Evolutionary conservation across 1,139 yeast species (phyloP).

Genomic region (Saccharomyces hybrid): DNA sequence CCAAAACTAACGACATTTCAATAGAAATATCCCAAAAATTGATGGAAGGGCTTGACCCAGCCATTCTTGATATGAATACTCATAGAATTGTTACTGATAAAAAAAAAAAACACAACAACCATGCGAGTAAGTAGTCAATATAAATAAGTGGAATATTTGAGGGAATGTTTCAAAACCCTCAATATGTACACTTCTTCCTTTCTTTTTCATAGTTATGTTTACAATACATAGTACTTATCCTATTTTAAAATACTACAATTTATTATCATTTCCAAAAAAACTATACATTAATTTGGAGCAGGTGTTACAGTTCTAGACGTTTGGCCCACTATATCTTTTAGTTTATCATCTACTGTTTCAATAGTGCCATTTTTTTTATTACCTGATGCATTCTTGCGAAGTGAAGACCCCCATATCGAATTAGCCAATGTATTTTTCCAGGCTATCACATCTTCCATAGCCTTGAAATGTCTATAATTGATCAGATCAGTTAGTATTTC

Average conservation of each 20-base stretch:
- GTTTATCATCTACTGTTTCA: conserved; percentile 15
- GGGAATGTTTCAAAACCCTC: no score
- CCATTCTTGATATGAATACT: no score
- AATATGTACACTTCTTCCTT: no score
- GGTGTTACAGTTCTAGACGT: conserved; percentile 11
- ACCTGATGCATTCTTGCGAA: conserved; percentile 24
- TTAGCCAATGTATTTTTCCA: conserved; percentile 27
- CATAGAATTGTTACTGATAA: no score
- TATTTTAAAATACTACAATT: not conserved
- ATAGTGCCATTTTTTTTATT: conserved; percentile 11
- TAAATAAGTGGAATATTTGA: no score
- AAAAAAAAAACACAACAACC: no score
- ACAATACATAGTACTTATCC: not conserved
- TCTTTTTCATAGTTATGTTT: no score
- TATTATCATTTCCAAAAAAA: not conserved
- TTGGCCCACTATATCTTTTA: conserved; percentile 14
- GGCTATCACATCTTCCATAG: conserved; percentile 17
- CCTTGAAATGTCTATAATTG: conserved; percentile 19
- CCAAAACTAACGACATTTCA: no score
- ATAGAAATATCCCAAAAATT: not conserved
- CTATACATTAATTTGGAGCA: conserved; percentile 1
- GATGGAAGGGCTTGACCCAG: no score
- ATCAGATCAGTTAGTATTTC: conserved; percentile 21
- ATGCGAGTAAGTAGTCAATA: no score
- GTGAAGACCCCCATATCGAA: conserved; percentile 17